A percentile compares a stretch with the other conserved stretches of the same genome.
Conservation (phyloP, 139 green algal species). For the Chlamydomonas applanata region DNA sequence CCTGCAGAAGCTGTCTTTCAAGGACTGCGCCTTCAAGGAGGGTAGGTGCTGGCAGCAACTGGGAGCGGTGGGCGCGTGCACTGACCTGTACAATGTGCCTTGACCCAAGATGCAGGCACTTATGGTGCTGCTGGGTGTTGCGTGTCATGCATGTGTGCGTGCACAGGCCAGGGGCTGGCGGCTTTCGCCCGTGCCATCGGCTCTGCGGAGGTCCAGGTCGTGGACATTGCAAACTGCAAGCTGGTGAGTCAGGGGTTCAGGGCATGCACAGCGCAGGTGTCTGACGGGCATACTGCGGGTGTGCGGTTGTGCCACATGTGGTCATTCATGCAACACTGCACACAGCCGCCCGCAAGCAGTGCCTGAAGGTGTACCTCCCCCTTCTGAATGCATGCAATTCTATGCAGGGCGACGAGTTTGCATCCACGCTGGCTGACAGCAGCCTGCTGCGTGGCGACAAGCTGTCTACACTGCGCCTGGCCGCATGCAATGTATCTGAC, state of each 20-base stretch:
- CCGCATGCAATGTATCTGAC: constrained; percentile 32
- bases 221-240: constrained; percentile 36
- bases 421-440: constrained; percentile 12
- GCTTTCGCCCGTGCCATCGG: constrained; percentile 26
- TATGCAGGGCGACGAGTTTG: constrained; percentile 47
- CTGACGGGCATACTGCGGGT: no score
- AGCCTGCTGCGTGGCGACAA: constrained; percentile 20
- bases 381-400: not conserved
- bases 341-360: no score
- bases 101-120: no score
- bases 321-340: no score
- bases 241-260: constrained; percentile 18
- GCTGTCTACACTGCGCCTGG: constrained; percentile 32
- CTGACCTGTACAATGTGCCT: no score
- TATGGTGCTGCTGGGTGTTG: no score
- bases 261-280: no score
- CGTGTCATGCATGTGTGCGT: not conserved
- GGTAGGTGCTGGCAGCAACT: not conserved
- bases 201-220: constrained; percentile 13
- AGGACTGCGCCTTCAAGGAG: constrained; percentile 42
- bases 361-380: no score
- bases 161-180: constrained; percentile 21
- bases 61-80: no score
- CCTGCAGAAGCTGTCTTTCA: constrained; percentile 41
- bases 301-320: no score